Evolutionary conservation across 371 early-diverging fungal species (phyloP).

Genomic region (Mortierella sp.): DNA sequence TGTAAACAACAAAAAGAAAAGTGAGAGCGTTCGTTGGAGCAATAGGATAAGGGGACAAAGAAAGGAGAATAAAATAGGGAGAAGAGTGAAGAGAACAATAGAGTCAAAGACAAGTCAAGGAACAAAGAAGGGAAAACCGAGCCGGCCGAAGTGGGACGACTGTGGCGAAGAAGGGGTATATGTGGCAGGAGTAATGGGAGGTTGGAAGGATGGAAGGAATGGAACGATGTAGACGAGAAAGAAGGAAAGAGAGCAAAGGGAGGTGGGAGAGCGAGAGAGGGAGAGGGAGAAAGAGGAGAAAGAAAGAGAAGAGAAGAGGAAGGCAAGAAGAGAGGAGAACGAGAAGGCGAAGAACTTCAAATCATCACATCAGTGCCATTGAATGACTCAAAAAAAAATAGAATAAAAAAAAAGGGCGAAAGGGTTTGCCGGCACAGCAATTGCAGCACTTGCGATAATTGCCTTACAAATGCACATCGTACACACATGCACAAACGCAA

Average conservation of each 20-base stretch:
- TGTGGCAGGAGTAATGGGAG: not conserved
- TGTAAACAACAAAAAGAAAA: not conserved
- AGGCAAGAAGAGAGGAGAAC: not conserved
- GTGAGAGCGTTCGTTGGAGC: not conserved
- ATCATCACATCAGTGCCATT: not conserved
- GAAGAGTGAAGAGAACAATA: not conserved
- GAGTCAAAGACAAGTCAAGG: not conserved
- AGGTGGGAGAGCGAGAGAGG: not conserved
- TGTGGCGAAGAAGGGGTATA: not conserved
- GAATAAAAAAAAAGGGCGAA: not conserved
- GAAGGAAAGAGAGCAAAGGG: not conserved
- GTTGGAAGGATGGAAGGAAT: not conserved
- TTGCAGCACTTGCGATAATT: conserved; percentile 24
- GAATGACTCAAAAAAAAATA: not conserved
- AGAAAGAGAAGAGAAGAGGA: not conserved
- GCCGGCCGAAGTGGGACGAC: not conserved
- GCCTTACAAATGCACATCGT: conserved; percentile 1
- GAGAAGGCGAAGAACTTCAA: conserved; percentile 1
- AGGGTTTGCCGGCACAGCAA: conserved; percentile 23
- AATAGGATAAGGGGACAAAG: not conserved
- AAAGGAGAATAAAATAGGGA: not conserved
- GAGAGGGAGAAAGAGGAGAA: not conserved
- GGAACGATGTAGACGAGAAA: not conserved
- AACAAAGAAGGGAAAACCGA: not conserved
- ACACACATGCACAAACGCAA: not conserved